phyloP scores from a whole-genome alignment of 139 green algal genomes.

The Pseudopediastrum boryanum region DNA sequence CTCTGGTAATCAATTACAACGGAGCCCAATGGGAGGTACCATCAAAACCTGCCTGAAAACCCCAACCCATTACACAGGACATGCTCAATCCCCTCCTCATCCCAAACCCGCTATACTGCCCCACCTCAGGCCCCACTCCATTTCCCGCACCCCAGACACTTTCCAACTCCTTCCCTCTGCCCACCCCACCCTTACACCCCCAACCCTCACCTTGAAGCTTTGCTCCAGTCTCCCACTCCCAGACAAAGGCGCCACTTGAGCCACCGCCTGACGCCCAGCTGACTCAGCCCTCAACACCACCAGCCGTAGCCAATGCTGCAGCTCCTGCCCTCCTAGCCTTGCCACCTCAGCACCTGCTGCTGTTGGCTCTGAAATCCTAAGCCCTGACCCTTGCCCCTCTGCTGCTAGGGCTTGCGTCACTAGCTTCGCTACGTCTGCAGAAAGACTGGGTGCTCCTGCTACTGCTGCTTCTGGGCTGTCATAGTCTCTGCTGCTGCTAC shows the following conservation, averaged over 20 bases:
- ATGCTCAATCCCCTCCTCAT: too few species aligned
- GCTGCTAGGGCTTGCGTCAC: too few species aligned
- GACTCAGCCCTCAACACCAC: conserved; percentile 10
- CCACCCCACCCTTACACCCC: too few species aligned
- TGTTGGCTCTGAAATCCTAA: not conserved
- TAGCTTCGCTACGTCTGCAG: conserved; percentile 8
- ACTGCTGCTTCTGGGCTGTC: conserved; percentile 31
- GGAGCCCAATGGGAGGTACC: too few species aligned
- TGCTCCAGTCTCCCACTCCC: conserved; percentile 24
- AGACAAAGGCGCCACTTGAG: conserved; percentile 42
- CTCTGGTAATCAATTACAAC: too few species aligned
- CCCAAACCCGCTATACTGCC: too few species aligned
- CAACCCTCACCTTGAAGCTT: conserved; percentile 22
- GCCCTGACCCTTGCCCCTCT: not conserved
- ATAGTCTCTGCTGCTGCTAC: conserved; percentile 19
- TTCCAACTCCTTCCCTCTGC: too few species aligned
- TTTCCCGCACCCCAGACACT: too few species aligned
- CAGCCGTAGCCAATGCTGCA: conserved; percentile 19
- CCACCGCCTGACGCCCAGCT: conserved; percentile 26
- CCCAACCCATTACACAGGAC: too few species aligned
- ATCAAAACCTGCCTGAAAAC: too few species aligned
- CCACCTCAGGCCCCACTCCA: too few species aligned
- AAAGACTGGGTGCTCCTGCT: conserved; percentile 25
- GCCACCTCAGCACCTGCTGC: not conserved
- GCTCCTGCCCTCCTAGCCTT: not conserved